These are phyloP conservation scores for Theobroma grandiflorum DNA, from an alignment of 441 rosid species.

Conservation along the genomic window DNA sequence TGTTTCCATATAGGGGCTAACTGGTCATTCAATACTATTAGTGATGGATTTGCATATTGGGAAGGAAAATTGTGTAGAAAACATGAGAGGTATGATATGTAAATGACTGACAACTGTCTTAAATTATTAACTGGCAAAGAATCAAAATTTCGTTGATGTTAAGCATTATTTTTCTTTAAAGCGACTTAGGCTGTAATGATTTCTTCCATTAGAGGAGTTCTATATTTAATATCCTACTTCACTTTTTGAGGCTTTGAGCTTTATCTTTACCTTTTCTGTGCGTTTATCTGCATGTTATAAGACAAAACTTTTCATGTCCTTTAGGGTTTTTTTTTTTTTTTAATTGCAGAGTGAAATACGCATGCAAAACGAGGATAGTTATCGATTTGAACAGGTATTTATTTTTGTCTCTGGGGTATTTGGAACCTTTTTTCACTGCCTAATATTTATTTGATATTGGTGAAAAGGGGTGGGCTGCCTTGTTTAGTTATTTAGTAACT, in stretches of 20 bases:
- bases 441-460: not conserved
- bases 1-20: too few relatives aligned
- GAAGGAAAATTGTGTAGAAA: not conserved
- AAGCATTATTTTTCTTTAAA: not conserved
- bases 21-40: too few relatives aligned
- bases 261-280: not conserved
- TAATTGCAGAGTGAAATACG: slow-evolving; percentile 82
- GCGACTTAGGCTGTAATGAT: not conserved
- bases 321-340: not conserved
- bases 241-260: not conserved
- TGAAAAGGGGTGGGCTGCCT: not conserved
- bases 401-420: slow-evolving; percentile 23
- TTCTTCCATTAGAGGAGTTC: not conserved
- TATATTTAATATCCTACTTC: not conserved
- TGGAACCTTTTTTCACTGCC: slow-evolving; percentile 5
- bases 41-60: too few relatives aligned
- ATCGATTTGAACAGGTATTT: slow-evolving; percentile 92
- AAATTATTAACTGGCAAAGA: not conserved
- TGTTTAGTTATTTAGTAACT: not conserved
- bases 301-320: slow-evolving; percentile 4
- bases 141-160: not conserved
- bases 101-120: not conserved
- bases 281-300: not conserved
- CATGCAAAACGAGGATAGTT: slow-evolving; percentile 75
- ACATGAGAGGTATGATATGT: not conserved